phyloP scores from a whole-genome alignment of 768 basidiomycete genomes.

The Termitomyces sp. region DNA sequence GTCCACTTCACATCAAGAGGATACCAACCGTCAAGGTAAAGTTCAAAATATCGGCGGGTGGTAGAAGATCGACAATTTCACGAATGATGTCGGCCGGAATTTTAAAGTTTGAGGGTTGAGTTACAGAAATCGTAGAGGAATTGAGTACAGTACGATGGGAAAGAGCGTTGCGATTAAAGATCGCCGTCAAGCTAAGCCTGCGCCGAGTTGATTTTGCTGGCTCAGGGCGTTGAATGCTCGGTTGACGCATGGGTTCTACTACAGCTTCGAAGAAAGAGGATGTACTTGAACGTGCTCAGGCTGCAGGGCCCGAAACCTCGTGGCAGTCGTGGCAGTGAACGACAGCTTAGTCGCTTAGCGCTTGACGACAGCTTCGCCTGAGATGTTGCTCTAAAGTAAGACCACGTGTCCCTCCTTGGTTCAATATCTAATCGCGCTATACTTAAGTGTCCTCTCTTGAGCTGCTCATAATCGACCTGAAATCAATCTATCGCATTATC shows the following conservation, averaged over 20 bases:
- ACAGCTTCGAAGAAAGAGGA: background rate
- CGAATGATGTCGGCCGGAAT: conserved; percentile 37
- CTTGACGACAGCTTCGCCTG: background rate
- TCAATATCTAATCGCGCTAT: too few relatives aligned
- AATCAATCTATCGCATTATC: too few relatives aligned
- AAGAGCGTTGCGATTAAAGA: conserved; percentile 30
- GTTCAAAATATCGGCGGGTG: conserved; percentile 35
- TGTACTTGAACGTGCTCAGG: background rate
- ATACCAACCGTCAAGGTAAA: conserved; percentile 38
- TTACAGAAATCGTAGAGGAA: conserved; percentile 22
- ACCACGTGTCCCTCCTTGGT: background rate
- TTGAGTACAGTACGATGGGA: conserved; percentile 21
- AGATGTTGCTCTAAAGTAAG: background rate
- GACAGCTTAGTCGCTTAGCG: background rate
- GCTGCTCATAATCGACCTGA: too few relatives aligned
- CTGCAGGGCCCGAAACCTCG: too few relatives aligned
- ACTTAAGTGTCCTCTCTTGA: too few relatives aligned
- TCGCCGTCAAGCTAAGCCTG: conserved; percentile 28
- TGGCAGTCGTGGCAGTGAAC: too few relatives aligned
- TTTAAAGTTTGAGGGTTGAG: conserved; percentile 21
- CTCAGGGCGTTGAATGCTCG: conserved; percentile 1
- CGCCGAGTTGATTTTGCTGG: conserved; percentile 11
- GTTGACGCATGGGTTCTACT: background rate
- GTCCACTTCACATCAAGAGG: background rate
- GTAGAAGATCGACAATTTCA: conserved; percentile 34